These are phyloP conservation scores for Yamadazyma endophytica DNA, from an alignment of 805 yeast species.

Conservation along the genomic window DNA sequence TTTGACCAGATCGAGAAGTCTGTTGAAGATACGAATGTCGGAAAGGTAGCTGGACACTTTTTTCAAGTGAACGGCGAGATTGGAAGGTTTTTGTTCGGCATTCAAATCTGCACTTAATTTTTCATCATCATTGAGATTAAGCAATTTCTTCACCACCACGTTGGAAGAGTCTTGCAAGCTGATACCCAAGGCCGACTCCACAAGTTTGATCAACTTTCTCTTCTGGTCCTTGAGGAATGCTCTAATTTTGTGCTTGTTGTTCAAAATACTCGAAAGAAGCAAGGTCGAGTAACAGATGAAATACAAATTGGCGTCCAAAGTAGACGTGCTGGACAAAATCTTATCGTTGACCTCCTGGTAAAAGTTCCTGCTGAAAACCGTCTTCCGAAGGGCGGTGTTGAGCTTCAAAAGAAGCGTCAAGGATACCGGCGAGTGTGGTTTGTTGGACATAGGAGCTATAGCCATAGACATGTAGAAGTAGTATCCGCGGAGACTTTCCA, in stretches of 20 bases:
- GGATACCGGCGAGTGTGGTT: slow-evolving; percentile 6
- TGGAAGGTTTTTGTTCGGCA: slow-evolving; percentile 7
- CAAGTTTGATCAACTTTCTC: slow-evolving; percentile 16
- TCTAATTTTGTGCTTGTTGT: slow-evolving; percentile 32
- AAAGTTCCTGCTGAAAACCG: slow-evolving; percentile 34
- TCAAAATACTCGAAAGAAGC: slow-evolving; percentile 29
- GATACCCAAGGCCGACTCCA: slow-evolving; percentile 10
- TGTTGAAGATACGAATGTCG: slow-evolving; percentile 39
- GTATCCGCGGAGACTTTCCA: too few species aligned
- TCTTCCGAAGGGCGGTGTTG: slow-evolving; percentile 23
- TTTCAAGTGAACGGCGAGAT: slow-evolving; percentile 32
- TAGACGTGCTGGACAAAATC: slow-evolving; percentile 27
- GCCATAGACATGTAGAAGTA: slow-evolving; percentile 14
- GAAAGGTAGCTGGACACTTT: slow-evolving; percentile 32
- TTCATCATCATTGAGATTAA: slow-evolving; percentile 4
- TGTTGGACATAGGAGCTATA: slow-evolving; percentile 14
- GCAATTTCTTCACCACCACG: slow-evolving; percentile 10
- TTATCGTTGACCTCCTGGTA: slow-evolving; percentile 40
- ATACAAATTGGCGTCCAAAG: slow-evolving; percentile 36
- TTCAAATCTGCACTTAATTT: not conserved
- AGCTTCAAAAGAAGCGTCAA: slow-evolving; percentile 23
- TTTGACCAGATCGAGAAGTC: slow-evolving; percentile 38
- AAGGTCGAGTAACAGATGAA: slow-evolving; percentile 42
- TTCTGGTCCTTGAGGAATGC: slow-evolving; percentile 24
- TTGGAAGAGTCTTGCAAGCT: slow-evolving; percentile 13